A percentile compares a stretch with the other conserved stretches of the same genome.
Conservation (phyloP, 2,329 filamentous ascomycete genomes). For the Trichoderma simmonsii region DNA sequence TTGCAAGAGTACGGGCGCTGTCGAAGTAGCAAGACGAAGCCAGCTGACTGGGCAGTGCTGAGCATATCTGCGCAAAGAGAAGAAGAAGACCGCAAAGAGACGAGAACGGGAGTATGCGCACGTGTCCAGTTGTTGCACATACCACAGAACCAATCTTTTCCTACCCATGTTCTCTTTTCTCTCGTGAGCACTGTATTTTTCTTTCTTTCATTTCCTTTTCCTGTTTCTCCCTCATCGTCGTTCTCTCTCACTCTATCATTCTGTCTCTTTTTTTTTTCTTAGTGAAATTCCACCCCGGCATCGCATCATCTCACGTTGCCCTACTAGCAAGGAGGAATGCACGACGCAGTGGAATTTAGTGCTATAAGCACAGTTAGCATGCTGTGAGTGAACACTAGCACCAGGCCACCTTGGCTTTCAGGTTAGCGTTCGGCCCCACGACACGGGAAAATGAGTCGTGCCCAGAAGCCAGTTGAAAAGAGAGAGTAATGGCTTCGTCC, state of each 20-base stretch:
- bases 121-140: not conserved
- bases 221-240: not conserved
- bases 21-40: not conserved
- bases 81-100: not conserved
- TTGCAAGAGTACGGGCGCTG: not conserved
- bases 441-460: slow-evolving; percentile 16
- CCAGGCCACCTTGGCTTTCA: not conserved
- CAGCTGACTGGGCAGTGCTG: slow-evolving; percentile 9
- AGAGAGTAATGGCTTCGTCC: slow-evolving; percentile 11
- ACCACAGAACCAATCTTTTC: not conserved
- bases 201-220: too few relatives aligned
- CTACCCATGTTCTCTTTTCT: not conserved
- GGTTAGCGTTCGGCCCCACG: slow-evolving; percentile 14
- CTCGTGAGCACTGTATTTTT: not conserved
- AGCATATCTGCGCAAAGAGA: not conserved
- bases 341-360: not conserved
- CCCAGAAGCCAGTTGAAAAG: slow-evolving; percentile 4
- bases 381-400: not conserved
- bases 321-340: not conserved
- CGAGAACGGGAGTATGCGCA: not conserved
- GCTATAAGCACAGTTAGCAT: slow-evolving; percentile 4
- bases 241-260: not conserved
- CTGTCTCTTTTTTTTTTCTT: not conserved
- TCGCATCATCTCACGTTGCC: slow-evolving; percentile 11
- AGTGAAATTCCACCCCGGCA: slow-evolving; percentile 18